phyloP scores from a whole-genome alignment of 768 basidiomycete species.

The Pulveroboletus sp. region DNA sequence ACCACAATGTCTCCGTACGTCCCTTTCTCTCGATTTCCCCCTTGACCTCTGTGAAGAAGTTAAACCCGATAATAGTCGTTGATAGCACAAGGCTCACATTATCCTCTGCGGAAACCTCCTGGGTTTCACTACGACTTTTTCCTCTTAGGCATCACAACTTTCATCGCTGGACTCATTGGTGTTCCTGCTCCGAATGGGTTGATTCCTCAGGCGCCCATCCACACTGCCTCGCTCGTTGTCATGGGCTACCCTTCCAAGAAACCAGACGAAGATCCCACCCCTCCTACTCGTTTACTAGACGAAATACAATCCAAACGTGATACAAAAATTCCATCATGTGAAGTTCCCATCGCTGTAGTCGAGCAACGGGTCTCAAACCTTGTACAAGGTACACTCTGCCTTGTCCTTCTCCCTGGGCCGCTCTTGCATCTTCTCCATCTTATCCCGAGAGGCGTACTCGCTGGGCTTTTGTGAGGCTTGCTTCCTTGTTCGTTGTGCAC shows the following conservation, averaged over 20 bases:
- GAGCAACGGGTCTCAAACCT: conserved; percentile 94
- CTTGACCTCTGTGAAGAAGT: neutral
- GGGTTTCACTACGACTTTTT: conserved; percentile 89
- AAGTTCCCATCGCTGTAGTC: conserved; percentile 70
- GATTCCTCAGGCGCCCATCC: conserved; percentile 89
- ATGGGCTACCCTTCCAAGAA: conserved; percentile 46
- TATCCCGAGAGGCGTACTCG: conserved; percentile 79
- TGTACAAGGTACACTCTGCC: conserved; percentile 72
- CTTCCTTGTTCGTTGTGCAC: neutral
- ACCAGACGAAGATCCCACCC: no score
- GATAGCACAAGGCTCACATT: conserved; percentile 87
- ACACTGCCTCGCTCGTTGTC: conserved; percentile 76
- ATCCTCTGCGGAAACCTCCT: conserved; percentile 86
- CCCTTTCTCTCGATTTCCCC: neutral
- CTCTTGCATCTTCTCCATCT: conserved; percentile 75
- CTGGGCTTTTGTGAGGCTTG: conserved; percentile 73
- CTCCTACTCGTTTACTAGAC: no score
- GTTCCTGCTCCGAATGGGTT: conserved; percentile 84
- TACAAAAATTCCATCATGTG: conserved; percentile 26
- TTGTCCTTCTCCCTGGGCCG: conserved; percentile 76
- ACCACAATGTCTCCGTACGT: conserved; percentile 86
- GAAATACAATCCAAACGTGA: no score
- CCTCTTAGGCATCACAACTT: conserved; percentile 84
- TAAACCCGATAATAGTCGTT: conserved; percentile 51
- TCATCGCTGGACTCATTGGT: conserved; percentile 82